Conservation (phyloP, 2,329 filamentous ascomycete species). For the Paecilomyces fulvus region DNA sequence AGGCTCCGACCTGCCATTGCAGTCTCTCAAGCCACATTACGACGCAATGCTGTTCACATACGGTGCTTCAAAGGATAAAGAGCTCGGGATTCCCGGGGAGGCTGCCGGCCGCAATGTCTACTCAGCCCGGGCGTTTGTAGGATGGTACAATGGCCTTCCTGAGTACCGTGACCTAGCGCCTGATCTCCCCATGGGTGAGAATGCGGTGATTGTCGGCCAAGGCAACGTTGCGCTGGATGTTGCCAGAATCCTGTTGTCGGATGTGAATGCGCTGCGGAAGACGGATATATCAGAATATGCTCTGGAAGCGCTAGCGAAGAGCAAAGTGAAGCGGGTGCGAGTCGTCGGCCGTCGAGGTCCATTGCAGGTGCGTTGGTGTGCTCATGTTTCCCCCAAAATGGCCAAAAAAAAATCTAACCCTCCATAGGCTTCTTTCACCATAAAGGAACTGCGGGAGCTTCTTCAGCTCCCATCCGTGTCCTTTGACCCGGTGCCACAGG, state of each 20-base stretch:
- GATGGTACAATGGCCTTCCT: slow-evolving; percentile 96
- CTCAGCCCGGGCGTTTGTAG: slow-evolving; percentile 87
- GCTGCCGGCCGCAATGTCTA: slow-evolving; percentile 58
- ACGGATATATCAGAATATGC: slow-evolving; percentile 89
- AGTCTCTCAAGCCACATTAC: slow-evolving; percentile 68
- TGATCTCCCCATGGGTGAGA: slow-evolving; percentile 64
- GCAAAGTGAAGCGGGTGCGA: slow-evolving; percentile 67
- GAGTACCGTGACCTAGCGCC: slow-evolving; percentile 67
- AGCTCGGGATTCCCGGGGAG: slow-evolving; percentile 72
- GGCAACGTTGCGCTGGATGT: slow-evolving; percentile 96
- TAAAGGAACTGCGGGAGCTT: slow-evolving; percentile 86
- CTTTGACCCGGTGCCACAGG: slow-evolving; percentile 60
- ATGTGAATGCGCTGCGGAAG: slow-evolving; percentile 61
- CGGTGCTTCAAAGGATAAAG: slow-evolving; percentile 75
- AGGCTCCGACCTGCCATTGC: slow-evolving; percentile 60
- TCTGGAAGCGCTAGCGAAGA: slow-evolving; percentile 61
- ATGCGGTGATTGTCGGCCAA: slow-evolving; percentile 83
- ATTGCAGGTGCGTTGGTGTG: slow-evolving; percentile 55
- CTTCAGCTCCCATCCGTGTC: slow-evolving; percentile 65
- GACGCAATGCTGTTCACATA: slow-evolving; percentile 90
- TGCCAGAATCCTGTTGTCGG: slow-evolving; percentile 73
- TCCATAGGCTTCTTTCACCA: slow-evolving; percentile 77
- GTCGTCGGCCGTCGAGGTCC: slow-evolving; percentile 86
- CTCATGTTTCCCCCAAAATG: neutral
- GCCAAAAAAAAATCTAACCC: slow-evolving; percentile 3